Evolutionary conservation across 2,329 filamentous ascomycete genomes (phyloP).

Genomic region (Fusarium burgessii): DNA sequence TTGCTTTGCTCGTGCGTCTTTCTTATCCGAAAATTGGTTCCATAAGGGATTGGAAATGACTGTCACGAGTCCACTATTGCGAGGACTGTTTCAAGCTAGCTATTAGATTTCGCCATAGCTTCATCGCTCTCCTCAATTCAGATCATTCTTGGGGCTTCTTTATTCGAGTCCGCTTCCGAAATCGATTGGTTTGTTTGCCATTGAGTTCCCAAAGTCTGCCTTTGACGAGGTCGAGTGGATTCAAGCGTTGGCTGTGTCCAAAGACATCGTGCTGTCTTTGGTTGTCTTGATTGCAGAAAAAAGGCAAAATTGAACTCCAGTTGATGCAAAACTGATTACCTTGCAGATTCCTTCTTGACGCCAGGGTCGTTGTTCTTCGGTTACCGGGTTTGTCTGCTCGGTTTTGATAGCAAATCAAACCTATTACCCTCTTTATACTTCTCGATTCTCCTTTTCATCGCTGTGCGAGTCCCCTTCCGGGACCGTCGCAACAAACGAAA

Average conservation of each 20-base stretch:
- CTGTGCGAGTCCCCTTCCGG: slow-evolving; percentile 6
- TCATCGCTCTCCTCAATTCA: slow-evolving; percentile 51
- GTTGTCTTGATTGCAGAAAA: slow-evolving; percentile 38
- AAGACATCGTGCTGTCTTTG: slow-evolving; percentile 41
- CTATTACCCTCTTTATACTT: slow-evolving; percentile 43
- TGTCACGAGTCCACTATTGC: slow-evolving; percentile 47
- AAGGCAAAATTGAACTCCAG: slow-evolving; percentile 47
- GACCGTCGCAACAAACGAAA: slow-evolving; percentile 13
- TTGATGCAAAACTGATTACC: slow-evolving; percentile 44
- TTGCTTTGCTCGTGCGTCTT: slow-evolving; percentile 45
- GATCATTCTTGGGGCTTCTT: slow-evolving; percentile 39
- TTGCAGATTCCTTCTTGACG: slow-evolving; percentile 35
- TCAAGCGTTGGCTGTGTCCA: slow-evolving; percentile 47
- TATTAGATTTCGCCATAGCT: slow-evolving; percentile 54
- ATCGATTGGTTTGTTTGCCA: slow-evolving; percentile 39
- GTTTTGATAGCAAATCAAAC: slow-evolving; percentile 45
- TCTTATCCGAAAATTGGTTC: slow-evolving; percentile 44
- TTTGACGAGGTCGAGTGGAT: slow-evolving; percentile 49
- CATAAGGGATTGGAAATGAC: slow-evolving; percentile 42
- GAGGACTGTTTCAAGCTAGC: slow-evolving; percentile 53
- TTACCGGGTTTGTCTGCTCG: slow-evolving; percentile 39
- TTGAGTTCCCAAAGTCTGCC: slow-evolving; percentile 44
- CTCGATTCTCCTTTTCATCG: slow-evolving; percentile 19
- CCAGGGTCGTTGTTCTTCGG: slow-evolving; percentile 33
- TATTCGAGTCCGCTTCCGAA: slow-evolving; percentile 46